Base-by-base conservation (phyloP, 441 rosid genomes). In the Omphalea diandra region DNA sequence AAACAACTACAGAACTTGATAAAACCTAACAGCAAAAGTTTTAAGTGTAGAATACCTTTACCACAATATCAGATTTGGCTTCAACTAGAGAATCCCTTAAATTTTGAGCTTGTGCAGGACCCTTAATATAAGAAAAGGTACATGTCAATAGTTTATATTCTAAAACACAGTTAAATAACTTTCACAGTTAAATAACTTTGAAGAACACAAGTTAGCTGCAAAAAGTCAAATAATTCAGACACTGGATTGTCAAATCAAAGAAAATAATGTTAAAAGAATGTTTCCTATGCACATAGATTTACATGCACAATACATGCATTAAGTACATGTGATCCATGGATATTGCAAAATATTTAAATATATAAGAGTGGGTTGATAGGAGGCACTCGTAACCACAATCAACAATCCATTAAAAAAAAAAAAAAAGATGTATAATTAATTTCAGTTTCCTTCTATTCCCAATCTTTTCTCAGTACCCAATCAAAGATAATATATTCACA, bases 101-200 rank as follows among this genome's bases (percentile, higher is more conserved):
- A 70, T 92, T 94, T 81, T 87, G 94, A 72, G 97, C 98, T 82
- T 94, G 97, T 41, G 97, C 97, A 74, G 98, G 97, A 15, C 59
- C 94, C 97, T 93, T 85, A 59, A 41, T 57, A 50, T 7, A 12
- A 70, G 15, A n/a, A 35, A 3, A 43, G 20, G 53, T 29, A 27
- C 54, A 54, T 14, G 29, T 27, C 11, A 41, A 50, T 38, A 20
- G 29, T 29, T 11, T 18, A 31, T 44, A 5, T 15, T 24, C 52
- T 53, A 24, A 3, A 22, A 7, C 2, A 53, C 53, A 49, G 32
- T 29, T 47, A 20, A 35, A 26, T 33, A 18, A 50, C 12, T 4
- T 6, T 31, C 3, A 18, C 22, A 49, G 1, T n/a, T n/a, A n/a
- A n/a, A n/a, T n/a, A n/a, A n/a, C n/a, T n/a, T n/a, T n/a, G n/a